A percentile compares a stretch with the other conserved stretches of the same genome.
Conservation (phyloP, 2,329 filamentous ascomycete genomes). For the Nemania abortiva region DNA sequence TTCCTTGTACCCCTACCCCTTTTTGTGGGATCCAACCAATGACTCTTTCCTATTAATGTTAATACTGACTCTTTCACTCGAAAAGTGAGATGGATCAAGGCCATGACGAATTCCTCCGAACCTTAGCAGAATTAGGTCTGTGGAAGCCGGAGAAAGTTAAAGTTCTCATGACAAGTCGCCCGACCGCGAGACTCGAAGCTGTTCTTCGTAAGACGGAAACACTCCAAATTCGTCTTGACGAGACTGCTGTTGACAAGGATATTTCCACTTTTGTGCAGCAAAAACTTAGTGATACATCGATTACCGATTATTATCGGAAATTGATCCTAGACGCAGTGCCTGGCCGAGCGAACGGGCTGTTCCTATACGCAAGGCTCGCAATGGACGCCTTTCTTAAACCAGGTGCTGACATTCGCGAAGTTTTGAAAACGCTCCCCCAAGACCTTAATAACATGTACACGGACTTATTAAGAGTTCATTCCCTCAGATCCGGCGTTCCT, state of each 20-base stretch:
- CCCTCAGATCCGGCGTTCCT: slow-evolving; percentile 9
- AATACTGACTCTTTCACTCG: slow-evolving; percentile 12
- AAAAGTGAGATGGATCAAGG: slow-evolving; percentile 27
- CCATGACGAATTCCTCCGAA: slow-evolving; percentile 23
- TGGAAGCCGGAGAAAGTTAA: slow-evolving; percentile 24
- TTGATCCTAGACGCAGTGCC: slow-evolving; percentile 51
- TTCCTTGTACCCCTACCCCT: not conserved
- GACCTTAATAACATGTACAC: slow-evolving; percentile 57
- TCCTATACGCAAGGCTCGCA: slow-evolving; percentile 59
- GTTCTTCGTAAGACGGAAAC: slow-evolving; percentile 45
- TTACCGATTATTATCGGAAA: slow-evolving; percentile 31
- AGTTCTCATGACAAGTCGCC: slow-evolving; percentile 24
- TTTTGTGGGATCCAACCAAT: not conserved
- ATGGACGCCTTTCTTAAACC: slow-evolving; percentile 55
- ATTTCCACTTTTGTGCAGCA: slow-evolving; percentile 54
- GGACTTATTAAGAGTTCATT: slow-evolving; percentile 11
- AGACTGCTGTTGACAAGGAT: slow-evolving; percentile 54
- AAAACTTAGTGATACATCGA: slow-evolving; percentile 13
- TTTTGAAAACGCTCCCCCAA: slow-evolving; percentile 52
- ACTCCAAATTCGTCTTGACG: slow-evolving; percentile 55
- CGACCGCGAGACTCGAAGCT: slow-evolving; percentile 19
- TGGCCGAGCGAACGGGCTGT: slow-evolving; percentile 57
- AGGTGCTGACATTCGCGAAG: slow-evolving; percentile 42
- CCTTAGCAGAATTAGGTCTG: slow-evolving; percentile 19
- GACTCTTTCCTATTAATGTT: not conserved